Conservation (phyloP, 495 filamentous ascomycete genomes). For the Aspergillus incahuasiensis region DNA sequence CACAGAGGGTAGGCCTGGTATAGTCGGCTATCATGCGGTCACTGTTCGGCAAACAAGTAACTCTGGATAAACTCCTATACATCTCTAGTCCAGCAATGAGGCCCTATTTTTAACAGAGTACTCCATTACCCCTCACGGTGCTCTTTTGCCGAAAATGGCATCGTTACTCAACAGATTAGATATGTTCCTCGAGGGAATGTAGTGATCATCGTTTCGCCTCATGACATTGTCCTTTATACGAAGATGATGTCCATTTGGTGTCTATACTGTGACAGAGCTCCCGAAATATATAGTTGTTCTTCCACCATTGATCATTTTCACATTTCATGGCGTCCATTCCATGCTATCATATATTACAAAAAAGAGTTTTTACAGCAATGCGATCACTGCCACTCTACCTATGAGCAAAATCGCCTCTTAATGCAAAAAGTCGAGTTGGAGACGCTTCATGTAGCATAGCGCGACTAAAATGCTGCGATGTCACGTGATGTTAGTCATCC, state of each 20-base stretch:
- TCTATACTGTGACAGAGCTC: no score
- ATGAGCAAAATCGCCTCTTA: background rate
- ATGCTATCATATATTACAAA: no score
- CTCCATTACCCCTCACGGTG: background rate
- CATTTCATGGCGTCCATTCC: no score
- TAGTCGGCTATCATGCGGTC: background rate
- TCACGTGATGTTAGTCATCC: constrained; percentile 18
- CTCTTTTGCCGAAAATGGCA: background rate
- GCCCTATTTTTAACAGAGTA: background rate
- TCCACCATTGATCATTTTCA: no score
- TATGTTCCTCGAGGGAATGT: no score
- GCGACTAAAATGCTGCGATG: background rate
- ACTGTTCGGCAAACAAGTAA: background rate
- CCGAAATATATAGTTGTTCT: no score
- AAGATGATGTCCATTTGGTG: no score
- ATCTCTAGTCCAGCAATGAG: background rate
- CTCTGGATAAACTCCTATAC: constrained; percentile 9
- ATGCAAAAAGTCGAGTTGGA: no score
- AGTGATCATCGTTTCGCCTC: no score
- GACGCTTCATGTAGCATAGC: background rate
- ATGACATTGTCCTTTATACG: no score
- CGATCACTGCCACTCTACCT: no score
- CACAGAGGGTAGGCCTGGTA: constrained; percentile 8
- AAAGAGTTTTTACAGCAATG: no score
- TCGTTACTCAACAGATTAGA: background rate